A percentile compares a stretch with the other conserved stretches of the same genome.
Evolutionary conservation across 805 yeast species (phyloP).

Genomic region (Kazachstania psychrophila): DNA sequence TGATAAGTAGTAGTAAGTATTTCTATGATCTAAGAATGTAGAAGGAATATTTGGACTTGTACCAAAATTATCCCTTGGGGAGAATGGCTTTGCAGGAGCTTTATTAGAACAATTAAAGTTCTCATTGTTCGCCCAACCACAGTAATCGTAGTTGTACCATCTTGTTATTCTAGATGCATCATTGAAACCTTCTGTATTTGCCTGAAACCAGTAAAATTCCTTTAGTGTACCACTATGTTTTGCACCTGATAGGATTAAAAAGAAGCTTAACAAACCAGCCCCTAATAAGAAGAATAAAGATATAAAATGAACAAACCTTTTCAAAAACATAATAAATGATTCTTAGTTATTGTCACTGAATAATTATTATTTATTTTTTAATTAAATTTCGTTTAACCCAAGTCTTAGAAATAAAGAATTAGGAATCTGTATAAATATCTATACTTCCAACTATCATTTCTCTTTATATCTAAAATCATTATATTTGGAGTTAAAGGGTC

Average conservation of each 20-base stretch:
- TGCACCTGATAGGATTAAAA: constrained; percentile 60
- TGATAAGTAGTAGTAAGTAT: constrained; percentile 54
- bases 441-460: no score
- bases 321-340: constrained; percentile 11
- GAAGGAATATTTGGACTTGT: constrained; percentile 45
- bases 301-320: constrained; percentile 23
- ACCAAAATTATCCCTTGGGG: constrained; percentile 69
- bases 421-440: no score
- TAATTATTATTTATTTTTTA: no score
- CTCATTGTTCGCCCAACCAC: constrained; percentile 36
- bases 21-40: constrained; percentile 39
- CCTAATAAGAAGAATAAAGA: constrained; percentile 34
- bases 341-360: no score
- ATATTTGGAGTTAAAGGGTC: no score
- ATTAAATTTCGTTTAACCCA: no score
- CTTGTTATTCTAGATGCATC: constrained; percentile 41
- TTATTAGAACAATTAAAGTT: constrained; percentile 44
- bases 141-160: constrained; percentile 77
- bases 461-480: no score
- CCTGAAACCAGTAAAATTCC: constrained; percentile 71
- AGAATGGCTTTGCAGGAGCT: constrained; percentile 73
- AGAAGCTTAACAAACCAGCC: constrained; percentile 46
- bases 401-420: no score
- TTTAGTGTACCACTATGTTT: constrained; percentile 45
- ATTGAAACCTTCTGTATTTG: constrained; percentile 51